Conservation (phyloP, 176 grass and related monocot genomes). For the Thinopyrum elongatum region DNA sequence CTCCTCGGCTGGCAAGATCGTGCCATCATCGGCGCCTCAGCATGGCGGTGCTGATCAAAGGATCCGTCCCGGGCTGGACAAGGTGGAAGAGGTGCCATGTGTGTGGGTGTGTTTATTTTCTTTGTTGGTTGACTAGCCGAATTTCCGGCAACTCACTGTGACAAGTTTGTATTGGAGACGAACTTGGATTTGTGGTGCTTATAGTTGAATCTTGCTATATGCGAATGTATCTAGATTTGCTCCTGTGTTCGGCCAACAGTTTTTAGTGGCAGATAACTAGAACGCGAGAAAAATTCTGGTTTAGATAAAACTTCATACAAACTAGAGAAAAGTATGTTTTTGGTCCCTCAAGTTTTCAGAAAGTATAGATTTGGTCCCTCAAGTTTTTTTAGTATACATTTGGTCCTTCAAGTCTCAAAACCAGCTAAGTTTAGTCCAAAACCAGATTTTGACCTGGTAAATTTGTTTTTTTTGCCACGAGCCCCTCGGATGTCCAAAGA, state of each 20-base stretch:
- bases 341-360: too few species aligned
- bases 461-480: too few species aligned
- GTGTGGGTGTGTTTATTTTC: not conserved
- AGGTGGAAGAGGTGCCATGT: not conserved
- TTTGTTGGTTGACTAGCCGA: not conserved
- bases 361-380: too few species aligned
- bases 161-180: not conserved
- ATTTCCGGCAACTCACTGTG: not conserved
- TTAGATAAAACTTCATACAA: not conserved
- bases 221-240: not conserved
- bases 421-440: too few species aligned
- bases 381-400: too few species aligned
- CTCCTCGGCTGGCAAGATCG: constrained; percentile 88
- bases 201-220: not conserved
- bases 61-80: not conserved
- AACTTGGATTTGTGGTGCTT: not conserved
- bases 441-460: too few species aligned
- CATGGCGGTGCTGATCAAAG: constrained; percentile 45
- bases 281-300: not conserved
- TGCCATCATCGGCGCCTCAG: constrained; percentile 77
- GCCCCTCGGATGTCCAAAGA: too few species aligned
- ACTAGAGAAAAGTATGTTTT: too few species aligned
- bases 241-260: not conserved
- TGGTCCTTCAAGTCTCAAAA: too few species aligned
- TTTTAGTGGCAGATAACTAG: not conserved